A percentile compares a stretch with the other conserved stretches of the same genome.
These are phyloP conservation scores for Mycena olivaceomarginata DNA, from an alignment of 768 basidiomycete genomes.

Conservation along the genomic window DNA sequence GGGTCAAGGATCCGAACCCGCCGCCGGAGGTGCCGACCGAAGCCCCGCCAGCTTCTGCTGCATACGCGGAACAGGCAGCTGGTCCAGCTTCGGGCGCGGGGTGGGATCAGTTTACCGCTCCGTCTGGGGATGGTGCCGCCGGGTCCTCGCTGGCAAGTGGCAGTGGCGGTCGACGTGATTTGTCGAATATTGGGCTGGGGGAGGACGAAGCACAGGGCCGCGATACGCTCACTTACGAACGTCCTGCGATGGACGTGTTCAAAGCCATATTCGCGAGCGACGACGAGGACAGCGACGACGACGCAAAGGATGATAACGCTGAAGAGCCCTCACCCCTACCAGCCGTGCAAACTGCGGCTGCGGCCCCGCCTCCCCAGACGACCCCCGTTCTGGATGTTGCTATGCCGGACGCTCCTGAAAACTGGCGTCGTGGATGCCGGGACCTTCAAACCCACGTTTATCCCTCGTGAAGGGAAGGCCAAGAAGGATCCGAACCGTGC, in stretches of 20 bases:
- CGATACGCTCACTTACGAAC: slow-evolving; percentile 91
- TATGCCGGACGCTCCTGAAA: slow-evolving; percentile 23
- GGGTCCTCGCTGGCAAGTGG: slow-evolving; percentile 43
- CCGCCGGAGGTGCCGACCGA: slow-evolving; percentile 63
- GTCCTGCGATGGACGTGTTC: slow-evolving; percentile 95
- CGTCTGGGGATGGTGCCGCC: slow-evolving; percentile 35
- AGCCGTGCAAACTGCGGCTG: slow-evolving; percentile 28
- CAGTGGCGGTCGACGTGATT: slow-evolving; percentile 66
- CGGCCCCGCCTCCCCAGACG: slow-evolving; percentile 37
- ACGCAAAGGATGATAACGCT: slow-evolving; percentile 62
- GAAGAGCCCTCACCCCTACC: slow-evolving; percentile 43
- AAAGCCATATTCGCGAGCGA: slow-evolving; percentile 99
- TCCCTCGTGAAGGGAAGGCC: slow-evolving; percentile 74
- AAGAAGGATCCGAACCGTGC: slow-evolving; percentile 51
- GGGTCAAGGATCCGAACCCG: slow-evolving; percentile 91
- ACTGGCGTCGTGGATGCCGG: slow-evolving; percentile 64
- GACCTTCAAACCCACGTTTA: slow-evolving; percentile 94
- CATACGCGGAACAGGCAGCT: slow-evolving; percentile 41
- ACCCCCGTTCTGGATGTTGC: slow-evolving; percentile 26
- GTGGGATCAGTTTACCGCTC: slow-evolving; percentile 39
- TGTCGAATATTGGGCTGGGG: slow-evolving; percentile 91
- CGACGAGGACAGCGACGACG: slow-evolving; percentile 90
- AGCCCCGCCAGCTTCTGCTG: slow-evolving; percentile 44
- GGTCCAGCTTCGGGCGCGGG: slow-evolving; percentile 45
- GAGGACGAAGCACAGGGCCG: slow-evolving; percentile 94